Percentiles rank a stretch among this genome's conserved stretches.
These are phyloP conservation scores for Cryptococcus maquisensis DNA, from an alignment of 1,284 basidiomycete species.

Conservation along the genomic window DNA sequence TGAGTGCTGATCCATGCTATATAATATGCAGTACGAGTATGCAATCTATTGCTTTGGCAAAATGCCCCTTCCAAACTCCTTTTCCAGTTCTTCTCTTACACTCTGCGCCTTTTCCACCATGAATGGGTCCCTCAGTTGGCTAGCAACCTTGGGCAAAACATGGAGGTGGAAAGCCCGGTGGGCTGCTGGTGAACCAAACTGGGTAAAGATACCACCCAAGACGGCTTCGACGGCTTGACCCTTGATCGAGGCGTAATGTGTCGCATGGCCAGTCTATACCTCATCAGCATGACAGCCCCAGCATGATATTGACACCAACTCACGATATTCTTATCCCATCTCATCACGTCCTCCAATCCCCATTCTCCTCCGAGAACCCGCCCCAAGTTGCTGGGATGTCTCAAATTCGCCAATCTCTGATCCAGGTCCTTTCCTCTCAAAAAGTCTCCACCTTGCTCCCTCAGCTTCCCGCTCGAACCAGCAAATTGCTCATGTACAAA, in stretches of 20 bases:
- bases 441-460: constrained; percentile 24
- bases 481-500: constrained; percentile 38
- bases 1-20: constrained; percentile 1
- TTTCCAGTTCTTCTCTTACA: constrained; percentile 16
- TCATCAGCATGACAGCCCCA: background rate
- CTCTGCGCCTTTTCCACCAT: constrained; percentile 29
- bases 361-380: constrained; percentile 35
- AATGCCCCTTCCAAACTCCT: constrained; percentile 16
- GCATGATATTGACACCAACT: constrained; percentile 12
- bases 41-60: constrained; percentile 1
- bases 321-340: constrained; percentile 44
- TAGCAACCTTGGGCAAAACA: constrained; percentile 35
- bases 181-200: constrained; percentile 45
- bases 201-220: constrained; percentile 42
- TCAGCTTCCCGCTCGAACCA: constrained; percentile 1
- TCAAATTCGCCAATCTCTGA: constrained; percentile 33
- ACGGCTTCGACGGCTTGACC: constrained; percentile 43
- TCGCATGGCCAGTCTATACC: background rate
- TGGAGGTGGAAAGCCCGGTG: constrained; percentile 45
- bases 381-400: constrained; percentile 39
- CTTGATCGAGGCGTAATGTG: constrained; percentile 26
- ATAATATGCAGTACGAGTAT: background rate
- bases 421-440: constrained; percentile 26
- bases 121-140: constrained; percentile 37
- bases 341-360: constrained; percentile 38